These are phyloP conservation scores for Parasitella parasitica DNA, from an alignment of 371 early-diverging fungal species.

Conservation along the genomic window DNA sequence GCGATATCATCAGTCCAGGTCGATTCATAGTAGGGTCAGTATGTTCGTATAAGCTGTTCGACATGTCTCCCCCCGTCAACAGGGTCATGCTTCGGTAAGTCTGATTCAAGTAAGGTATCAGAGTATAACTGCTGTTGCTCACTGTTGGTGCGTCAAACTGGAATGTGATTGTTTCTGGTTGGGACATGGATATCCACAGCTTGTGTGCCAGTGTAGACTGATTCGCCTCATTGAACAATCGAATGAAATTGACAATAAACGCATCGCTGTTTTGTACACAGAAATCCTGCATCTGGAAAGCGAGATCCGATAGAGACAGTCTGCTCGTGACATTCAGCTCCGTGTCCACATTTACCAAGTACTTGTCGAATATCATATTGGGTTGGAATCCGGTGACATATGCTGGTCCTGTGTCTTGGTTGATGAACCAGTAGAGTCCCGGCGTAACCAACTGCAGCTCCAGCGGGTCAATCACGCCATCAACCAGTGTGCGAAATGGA, in stretches of 20 bases:
- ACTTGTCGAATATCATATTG: conserved; percentile 54
- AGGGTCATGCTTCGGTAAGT: conserved; percentile 41
- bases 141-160: conserved; percentile 28
- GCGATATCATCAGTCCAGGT: conserved; percentile 44
- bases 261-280: conserved; percentile 39
- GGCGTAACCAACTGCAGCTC: conserved; percentile 41
- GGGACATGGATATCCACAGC: conserved; percentile 34
- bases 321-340: conserved; percentile 13
- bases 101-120: conserved; percentile 30
- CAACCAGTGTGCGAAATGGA: conserved; percentile 37
- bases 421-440: conserved; percentile 35
- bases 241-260: conserved; percentile 48
- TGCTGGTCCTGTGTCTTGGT: conserved; percentile 36
- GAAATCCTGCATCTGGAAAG: conserved; percentile 45
- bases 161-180: conserved; percentile 33
- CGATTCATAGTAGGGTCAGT: conserved; percentile 35
- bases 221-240: conserved; percentile 30
- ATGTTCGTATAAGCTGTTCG: conserved; percentile 18
- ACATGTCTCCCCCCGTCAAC: conserved; percentile 30
- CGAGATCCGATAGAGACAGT: conserved; percentile 23
- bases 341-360: conserved; percentile 23
- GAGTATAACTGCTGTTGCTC: conserved; percentile 33
- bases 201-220: conserved; percentile 33
- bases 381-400: conserved; percentile 50
- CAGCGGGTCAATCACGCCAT: conserved; percentile 35